These are phyloP conservation scores for Xylaria bambusicola DNA, from an alignment of 495 filamentous ascomycete genomes.

Conservation along the genomic window DNA sequence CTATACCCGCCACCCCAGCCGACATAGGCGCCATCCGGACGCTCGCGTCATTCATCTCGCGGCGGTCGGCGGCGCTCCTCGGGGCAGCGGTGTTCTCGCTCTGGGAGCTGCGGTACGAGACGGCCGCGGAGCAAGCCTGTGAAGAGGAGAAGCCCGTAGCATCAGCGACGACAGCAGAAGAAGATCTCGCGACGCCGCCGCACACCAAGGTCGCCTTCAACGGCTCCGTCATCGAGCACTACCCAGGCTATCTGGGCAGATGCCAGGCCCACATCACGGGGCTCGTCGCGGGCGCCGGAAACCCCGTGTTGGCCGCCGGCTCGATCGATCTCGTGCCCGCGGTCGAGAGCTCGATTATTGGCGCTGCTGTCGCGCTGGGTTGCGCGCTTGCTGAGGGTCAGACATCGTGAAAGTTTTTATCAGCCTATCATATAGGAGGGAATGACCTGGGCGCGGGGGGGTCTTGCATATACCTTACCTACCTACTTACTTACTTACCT, in stretches of 20 bases:
- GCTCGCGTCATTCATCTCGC: constrained; percentile 57
- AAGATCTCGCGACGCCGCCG: constrained; percentile 25
- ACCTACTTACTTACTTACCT: too few species aligned
- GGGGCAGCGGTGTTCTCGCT: constrained; percentile 64
- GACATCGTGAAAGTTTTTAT: too few species aligned
- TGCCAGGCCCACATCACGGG: constrained; percentile 56
- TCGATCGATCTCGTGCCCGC: constrained; percentile 56
- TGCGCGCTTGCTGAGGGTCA: constrained; percentile 35
- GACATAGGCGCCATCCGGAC: constrained; percentile 58
- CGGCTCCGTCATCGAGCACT: constrained; percentile 66
- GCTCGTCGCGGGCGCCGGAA: constrained; percentile 36
- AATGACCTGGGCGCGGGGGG: too few species aligned
- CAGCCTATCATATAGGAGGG: too few species aligned
- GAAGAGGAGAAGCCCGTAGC: constrained; percentile 23
- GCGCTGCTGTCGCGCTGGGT: constrained; percentile 62
- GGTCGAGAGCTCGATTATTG: constrained; percentile 62
- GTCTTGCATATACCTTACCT: neutral
- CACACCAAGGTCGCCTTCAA: constrained; percentile 60
- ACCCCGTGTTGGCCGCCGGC: constrained; percentile 30
- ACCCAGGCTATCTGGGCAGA: constrained; percentile 54
- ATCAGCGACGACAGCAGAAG: constrained; percentile 1
- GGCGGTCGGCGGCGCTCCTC: constrained; percentile 63
- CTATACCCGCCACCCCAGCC: constrained; percentile 37
- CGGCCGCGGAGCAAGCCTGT: constrained; percentile 17
- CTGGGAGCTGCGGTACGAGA: constrained; percentile 53